Conservation (phyloP, 176 grass and related monocot genomes). For the Lolium multiflorum region DNA sequence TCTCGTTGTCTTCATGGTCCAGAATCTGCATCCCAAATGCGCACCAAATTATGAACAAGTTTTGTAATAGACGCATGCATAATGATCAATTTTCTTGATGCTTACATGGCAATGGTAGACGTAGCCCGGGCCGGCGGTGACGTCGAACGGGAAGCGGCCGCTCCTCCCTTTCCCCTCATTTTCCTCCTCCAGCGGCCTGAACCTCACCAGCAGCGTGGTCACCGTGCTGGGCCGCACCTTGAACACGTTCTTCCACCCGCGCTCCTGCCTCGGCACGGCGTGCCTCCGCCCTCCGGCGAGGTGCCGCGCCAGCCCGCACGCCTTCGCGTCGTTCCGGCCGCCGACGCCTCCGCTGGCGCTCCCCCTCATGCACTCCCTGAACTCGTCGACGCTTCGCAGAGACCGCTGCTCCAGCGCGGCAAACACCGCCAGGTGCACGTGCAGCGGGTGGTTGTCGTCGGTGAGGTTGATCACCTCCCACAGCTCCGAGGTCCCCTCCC, state of each 20-base stretch:
- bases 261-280: slow-evolving; percentile 54
- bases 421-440: slow-evolving; percentile 77
- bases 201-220: slow-evolving; percentile 68
- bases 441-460: slow-evolving; percentile 90
- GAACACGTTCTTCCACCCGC: slow-evolving; percentile 95
- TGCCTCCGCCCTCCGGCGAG: slow-evolving; percentile 28
- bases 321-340: slow-evolving; percentile 55
- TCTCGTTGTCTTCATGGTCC: slow-evolving; percentile 94
- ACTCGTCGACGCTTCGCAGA: slow-evolving; percentile 54
- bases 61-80: neutral
- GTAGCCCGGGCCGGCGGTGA: slow-evolving; percentile 75
- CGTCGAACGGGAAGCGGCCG: slow-evolving; percentile 63
- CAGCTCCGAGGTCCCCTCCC: slow-evolving; percentile 68
- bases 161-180: too few species aligned
- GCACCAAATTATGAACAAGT: neutral
- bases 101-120: slow-evolving; percentile 97
- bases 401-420: slow-evolving; percentile 54
- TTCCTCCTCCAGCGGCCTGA: slow-evolving; percentile 57
- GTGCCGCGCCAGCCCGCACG: slow-evolving; percentile 49
- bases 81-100: neutral
- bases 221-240: slow-evolving; percentile 67
- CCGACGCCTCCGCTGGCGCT: slow-evolving; percentile 30
- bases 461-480: slow-evolving; percentile 98
- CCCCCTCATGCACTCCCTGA: slow-evolving; percentile 68
- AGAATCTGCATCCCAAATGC: slow-evolving; percentile 62